A percentile compares a stretch with the other conserved stretches of the same genome.
These are phyloP conservation scores for Albifimbria verrucaria DNA, from an alignment of 2,329 filamentous ascomycete genomes.

Conservation along the genomic window DNA sequence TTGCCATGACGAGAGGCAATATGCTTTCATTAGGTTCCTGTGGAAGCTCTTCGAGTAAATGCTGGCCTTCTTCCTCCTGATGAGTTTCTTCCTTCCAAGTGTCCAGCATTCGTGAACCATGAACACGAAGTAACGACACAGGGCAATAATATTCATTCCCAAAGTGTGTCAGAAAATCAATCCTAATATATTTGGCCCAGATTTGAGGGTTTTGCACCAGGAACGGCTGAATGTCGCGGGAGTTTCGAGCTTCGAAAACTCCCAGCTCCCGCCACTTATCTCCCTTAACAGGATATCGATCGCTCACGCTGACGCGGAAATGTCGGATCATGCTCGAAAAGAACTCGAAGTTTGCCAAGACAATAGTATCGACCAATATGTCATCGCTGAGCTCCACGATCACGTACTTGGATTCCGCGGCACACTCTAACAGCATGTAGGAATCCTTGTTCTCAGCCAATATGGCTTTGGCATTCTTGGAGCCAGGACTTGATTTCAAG, in stretches of 20 bases:
- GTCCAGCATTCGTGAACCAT: conserved; percentile 95
- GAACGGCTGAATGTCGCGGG: conserved; percentile 91
- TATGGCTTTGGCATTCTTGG: conserved; percentile 84
- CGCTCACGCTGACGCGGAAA: conserved; percentile 88
- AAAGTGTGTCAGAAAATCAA: conserved; percentile 91
- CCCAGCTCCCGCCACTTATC: conserved; percentile 91
- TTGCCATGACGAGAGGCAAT: neutral
- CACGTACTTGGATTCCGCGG: conserved; percentile 82
- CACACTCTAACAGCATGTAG: conserved; percentile 95
- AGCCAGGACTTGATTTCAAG: conserved; percentile 81
- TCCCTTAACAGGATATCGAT: conserved; percentile 87
- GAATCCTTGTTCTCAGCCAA: conserved; percentile 97
- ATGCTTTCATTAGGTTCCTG: neutral
- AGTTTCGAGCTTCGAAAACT: conserved; percentile 87
- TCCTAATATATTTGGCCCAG: conserved; percentile 87
- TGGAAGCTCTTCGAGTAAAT: neutral
- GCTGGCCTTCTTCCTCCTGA: conserved; percentile 59
- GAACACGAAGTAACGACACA: conserved; percentile 82
- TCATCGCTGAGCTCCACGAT: conserved; percentile 91
- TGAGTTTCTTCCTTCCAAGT: conserved; percentile 78
- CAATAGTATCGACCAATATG: conserved; percentile 85
- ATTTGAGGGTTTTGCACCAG: conserved; percentile 91
- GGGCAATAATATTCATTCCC: conserved; percentile 97
- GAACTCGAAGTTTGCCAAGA: conserved; percentile 98
- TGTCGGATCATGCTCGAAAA: conserved; percentile 95